A percentile compares a stretch with the other conserved stretches of the same genome.
These are phyloP conservation scores for Leccinum fibrillosum DNA, from an alignment of 768 basidiomycete genomes.

Conservation along the genomic window DNA sequence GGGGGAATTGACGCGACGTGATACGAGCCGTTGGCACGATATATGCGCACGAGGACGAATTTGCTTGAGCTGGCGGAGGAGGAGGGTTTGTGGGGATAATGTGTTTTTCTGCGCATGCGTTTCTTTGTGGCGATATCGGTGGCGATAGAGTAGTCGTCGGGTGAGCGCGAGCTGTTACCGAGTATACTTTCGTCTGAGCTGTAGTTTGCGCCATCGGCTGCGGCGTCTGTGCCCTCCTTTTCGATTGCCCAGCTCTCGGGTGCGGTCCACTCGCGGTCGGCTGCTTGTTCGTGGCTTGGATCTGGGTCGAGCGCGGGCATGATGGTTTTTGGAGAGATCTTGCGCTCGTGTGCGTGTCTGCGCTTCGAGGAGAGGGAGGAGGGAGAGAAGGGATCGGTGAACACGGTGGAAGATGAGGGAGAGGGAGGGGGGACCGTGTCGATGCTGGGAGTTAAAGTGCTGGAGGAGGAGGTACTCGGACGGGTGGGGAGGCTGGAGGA, in stretches of 20 bases:
- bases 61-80: slow-evolving; percentile 18
- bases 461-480: slow-evolving; percentile 18
- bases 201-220: slow-evolving; percentile 37
- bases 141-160: slow-evolving; percentile 11
- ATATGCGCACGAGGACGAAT: slow-evolving; percentile 67
- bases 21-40: slow-evolving; percentile 68
- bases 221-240: slow-evolving; percentile 39
- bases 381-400: slow-evolving; percentile 37
- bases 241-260: slow-evolving; percentile 79
- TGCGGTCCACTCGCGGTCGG: slow-evolving; percentile 52
- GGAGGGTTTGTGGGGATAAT: slow-evolving; percentile 15
- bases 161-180: slow-evolving; percentile 15
- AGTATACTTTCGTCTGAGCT: slow-evolving; percentile 35
- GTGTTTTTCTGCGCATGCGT: slow-evolving; percentile 25
- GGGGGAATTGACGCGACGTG: slow-evolving; percentile 66
- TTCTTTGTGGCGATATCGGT: slow-evolving; percentile 16
- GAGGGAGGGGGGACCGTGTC: slow-evolving; percentile 41
- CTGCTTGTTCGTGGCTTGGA: slow-evolving; percentile 10
- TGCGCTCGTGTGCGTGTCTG: slow-evolving; percentile 31
- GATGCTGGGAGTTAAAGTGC: slow-evolving; percentile 28
- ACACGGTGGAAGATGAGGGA: slow-evolving; percentile 26
- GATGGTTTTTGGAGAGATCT: slow-evolving; percentile 52
- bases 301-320: slow-evolving; percentile 9
- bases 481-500: slow-evolving; percentile 18
- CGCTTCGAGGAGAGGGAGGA: slow-evolving; percentile 18